Evolutionary conservation across 768 basidiomycete genomes (phyloP), one percentile per base, ranked within the genome.

Genomic region (Pleurotus tuoliensis): DNA sequence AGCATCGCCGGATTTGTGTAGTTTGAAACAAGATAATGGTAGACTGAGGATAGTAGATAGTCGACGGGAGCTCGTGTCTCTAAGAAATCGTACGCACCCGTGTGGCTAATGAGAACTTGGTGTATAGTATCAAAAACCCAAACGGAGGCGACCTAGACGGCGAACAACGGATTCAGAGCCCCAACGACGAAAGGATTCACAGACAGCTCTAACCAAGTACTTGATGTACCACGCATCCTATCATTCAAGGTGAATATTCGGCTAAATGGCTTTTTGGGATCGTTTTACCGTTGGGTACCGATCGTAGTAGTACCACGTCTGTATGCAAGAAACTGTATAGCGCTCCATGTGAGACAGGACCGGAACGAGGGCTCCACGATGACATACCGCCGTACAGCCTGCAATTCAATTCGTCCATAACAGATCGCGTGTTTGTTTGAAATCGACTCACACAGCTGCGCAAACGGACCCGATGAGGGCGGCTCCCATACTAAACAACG

Each of bases 271-370:
- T 25, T 34, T 34, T 13, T 20, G 8, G 38, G 25, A 52, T 24
- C 34, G 13, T 52, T 69, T 30, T 59, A 73, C 78, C 62, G 73
- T 72, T 7, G 61, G 64, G 56, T 82, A 83, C 53, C 76, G 73
- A 56, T 73, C 67, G 62, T 78, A 83, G 57, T 82, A 83, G 63
- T 78, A 82, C 74, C 77, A 79, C 0, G 81, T 77, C 63, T 83
- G 82, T 27, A 81, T 75, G 59, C 78, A 81, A 2, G 82, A 81
- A 7, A 83, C 82, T 83, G 54, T 18, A 30, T 27, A 27, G 39
- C 7, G 15, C 57, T 18, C 30, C 30, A 34, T 34, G 30, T 34
- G 9, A 34, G 30, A 34, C 30, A 34, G 30, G 30, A 9, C 30
- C 11, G 30, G 30, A 34, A 34, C 30, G 30, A 4, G 30, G 30